These are phyloP conservation scores for Alloteropsis semialata DNA, from an alignment of 176 grass and related monocot species.

Conservation along the genomic window DNA sequence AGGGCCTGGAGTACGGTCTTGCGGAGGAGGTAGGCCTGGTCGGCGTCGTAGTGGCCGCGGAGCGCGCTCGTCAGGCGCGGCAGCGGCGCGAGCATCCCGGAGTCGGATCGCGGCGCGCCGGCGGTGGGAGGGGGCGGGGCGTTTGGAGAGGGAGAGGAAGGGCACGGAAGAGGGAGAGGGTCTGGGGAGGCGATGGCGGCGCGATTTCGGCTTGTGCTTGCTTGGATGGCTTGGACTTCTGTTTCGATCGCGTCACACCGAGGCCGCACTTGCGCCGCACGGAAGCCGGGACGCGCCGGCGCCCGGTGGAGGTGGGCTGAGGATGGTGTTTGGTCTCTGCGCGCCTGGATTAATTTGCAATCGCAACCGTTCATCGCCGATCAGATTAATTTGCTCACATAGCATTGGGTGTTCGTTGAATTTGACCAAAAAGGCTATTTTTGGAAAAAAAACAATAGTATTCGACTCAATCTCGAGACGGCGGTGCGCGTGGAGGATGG, in stretches of 20 bases:
- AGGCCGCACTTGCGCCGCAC: background rate
- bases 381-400: too few relatives aligned
- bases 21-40: conserved; percentile 87
- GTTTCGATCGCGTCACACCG: background rate
- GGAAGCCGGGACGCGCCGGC: background rate
- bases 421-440: too few relatives aligned
- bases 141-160: background rate
- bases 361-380: too few relatives aligned
- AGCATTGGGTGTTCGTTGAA: too few relatives aligned
- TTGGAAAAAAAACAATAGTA: too few relatives aligned
- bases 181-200: background rate
- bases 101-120: conserved; percentile 18
- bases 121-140: background rate
- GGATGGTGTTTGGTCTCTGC: background rate
- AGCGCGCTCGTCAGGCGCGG: conserved; percentile 80
- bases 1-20: conserved; percentile 72
- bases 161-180: background rate
- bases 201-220: background rate
- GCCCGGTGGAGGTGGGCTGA: background rate
- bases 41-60: conserved; percentile 70
- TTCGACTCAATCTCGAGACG: too few relatives aligned
- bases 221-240: background rate
- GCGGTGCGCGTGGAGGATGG: too few relatives aligned
- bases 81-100: conserved; percentile 71
- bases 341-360: too few relatives aligned